Percentiles rank a stretch among this genome's conserved stretches.
Conservation (phyloP, 225 moss, liverwort and hornwort species). For the Climacium dendroides region DNA sequence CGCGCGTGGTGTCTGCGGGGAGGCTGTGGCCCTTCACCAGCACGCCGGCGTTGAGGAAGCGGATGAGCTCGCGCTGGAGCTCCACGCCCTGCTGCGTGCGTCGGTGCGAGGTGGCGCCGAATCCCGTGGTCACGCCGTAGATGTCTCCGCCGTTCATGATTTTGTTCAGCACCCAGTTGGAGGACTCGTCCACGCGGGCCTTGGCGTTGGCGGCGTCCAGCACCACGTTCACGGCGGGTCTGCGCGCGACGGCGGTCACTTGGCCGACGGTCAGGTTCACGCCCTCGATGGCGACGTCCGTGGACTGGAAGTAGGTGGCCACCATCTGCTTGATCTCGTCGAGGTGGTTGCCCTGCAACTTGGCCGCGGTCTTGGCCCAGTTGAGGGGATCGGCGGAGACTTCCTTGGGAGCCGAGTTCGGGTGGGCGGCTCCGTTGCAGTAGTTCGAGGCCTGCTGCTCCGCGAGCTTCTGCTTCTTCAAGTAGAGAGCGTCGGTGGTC, state of each 20-base stretch:
- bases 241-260: neutral
- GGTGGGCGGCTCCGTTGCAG: neutral
- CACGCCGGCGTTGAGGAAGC: slow-evolving; percentile 25
- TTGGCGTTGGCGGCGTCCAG: neutral
- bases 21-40: neutral
- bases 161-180: neutral
- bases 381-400: neutral
- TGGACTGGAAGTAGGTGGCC: neutral
- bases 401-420: no score
- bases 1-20: neutral
- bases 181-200: neutral
- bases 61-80: slow-evolving; percentile 9
- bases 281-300: neutral
- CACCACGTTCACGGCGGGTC: neutral
- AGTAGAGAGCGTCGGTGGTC: neutral
- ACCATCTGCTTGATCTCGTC: neutral
- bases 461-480: neutral
- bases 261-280: neutral
- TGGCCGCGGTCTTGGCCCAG: neutral
- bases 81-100: neutral
- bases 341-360: neutral
- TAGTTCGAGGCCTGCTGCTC: neutral
- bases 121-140: neutral
- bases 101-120: neutral
- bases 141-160: neutral